Percentiles rank a stretch among this genome's conserved stretches.
phyloP scores from a whole-genome alignment of 306 rosid genomes.

The Sindora glabra region DNA sequence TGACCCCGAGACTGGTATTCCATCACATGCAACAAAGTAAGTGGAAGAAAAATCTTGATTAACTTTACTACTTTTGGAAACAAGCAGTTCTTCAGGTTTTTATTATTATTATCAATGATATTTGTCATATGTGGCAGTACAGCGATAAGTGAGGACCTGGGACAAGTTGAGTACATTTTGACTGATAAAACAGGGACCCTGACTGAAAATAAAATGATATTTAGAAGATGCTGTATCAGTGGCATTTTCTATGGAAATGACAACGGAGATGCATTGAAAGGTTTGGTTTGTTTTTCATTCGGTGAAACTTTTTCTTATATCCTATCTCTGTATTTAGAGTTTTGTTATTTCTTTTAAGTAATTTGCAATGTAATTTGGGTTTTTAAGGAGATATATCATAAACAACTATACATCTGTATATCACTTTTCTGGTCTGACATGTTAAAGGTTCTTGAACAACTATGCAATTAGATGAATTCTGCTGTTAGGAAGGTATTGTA shows the following conservation, averaged over 20 bases:
- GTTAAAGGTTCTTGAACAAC: background rate
- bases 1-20: conserved; percentile 73
- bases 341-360: background rate
- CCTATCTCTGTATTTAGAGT: conserved; percentile 8
- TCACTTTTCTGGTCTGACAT: conserved; percentile 3
- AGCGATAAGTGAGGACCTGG: conserved; percentile 98
- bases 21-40: conserved; percentile 96
- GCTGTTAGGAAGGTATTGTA: conserved; percentile 9
- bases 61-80: conserved; percentile 8
- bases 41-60: conserved; percentile 26
- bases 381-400: background rate
- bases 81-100: conserved; percentile 9
- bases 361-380: background rate
- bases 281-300: conserved; percentile 40
- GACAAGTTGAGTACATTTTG: conserved; percentile 98
- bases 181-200: conserved; percentile 98
- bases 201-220: conserved; percentile 94
- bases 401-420: background rate
- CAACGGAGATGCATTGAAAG: conserved; percentile 89
- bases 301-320: conserved; percentile 17
- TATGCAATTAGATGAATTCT: conserved; percentile 2
- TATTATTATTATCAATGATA: conserved; percentile 27
- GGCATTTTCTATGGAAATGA: conserved; percentile 88
- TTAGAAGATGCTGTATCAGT: conserved; percentile 84
- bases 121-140: conserved; percentile 85